phyloP scores from a whole-genome alignment of 345 rosid species.

The Aquilaria malaccensis region DNA sequence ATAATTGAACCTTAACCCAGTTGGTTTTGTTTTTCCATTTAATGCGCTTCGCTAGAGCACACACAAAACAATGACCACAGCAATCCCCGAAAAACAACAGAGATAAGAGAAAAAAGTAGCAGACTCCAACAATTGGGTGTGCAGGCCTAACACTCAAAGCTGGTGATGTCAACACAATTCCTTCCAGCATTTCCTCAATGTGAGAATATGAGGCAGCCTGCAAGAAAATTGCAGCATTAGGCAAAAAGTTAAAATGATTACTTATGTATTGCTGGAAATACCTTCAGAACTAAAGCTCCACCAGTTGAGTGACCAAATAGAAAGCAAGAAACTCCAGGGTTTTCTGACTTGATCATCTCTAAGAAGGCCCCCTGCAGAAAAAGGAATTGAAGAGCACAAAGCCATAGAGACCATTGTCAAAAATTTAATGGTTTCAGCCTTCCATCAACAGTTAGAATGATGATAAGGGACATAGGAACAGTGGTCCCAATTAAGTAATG shows the following conservation, averaged over 20 bases:
- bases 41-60: no score
- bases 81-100: no score
- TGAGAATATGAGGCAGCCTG: conserved; percentile 65
- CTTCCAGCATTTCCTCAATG: conserved; percentile 62
- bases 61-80: no score
- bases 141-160: conserved; percentile 94
- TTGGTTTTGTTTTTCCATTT: no score
- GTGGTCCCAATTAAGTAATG: no score
- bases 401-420: no score
- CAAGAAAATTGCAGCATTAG: conserved; percentile 11
- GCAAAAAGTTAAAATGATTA: conserved; percentile 6
- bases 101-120: neutral
- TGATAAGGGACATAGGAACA: no score
- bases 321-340: conserved; percentile 87
- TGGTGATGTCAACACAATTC: conserved; percentile 82
- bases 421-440: no score
- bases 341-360: conserved; percentile 69
- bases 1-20: no score
- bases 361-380: conserved; percentile 62
- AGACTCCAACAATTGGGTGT: conserved; percentile 95
- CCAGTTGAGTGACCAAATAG: conserved; percentile 98
- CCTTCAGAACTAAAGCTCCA: conserved; percentile 98
- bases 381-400: neutral
- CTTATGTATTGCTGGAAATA: conserved; percentile 1
- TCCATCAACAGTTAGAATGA: no score